Percentiles rank a stretch among this genome's conserved stretches.
Conservation (phyloP, 2,329 filamentous ascomycete species). For the Cadophora luteo-olivacea region DNA sequence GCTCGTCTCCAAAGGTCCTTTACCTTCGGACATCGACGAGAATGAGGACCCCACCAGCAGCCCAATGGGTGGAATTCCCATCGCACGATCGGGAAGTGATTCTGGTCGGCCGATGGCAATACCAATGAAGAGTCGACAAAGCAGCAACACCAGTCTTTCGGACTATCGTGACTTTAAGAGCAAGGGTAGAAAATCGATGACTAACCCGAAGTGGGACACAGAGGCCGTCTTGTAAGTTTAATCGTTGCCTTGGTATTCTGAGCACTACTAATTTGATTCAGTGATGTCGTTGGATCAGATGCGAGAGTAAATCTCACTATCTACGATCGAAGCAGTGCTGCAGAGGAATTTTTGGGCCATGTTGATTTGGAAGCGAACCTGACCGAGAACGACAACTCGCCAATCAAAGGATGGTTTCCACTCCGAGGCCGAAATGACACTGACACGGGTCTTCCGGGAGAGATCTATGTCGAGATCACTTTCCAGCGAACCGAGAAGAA, state of each 20-base stretch:
- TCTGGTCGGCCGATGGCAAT: slow-evolving; percentile 86
- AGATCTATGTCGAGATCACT: slow-evolving; percentile 84
- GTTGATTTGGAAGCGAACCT: slow-evolving; percentile 79
- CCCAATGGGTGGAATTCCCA: slow-evolving; percentile 64
- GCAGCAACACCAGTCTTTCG: slow-evolving; percentile 86
- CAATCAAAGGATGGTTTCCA: slow-evolving; percentile 84
- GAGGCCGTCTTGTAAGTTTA: slow-evolving; percentile 87
- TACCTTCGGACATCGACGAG: slow-evolving; percentile 66
- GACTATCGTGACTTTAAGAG: slow-evolving; percentile 64
- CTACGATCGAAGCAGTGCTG: slow-evolving; percentile 80
- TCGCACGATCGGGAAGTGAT: slow-evolving; percentile 78
- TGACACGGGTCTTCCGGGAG: slow-evolving; percentile 78
- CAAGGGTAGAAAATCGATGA: slow-evolving; percentile 68
- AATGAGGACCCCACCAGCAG: slow-evolving; percentile 61
- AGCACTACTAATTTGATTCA: slow-evolving; percentile 48
- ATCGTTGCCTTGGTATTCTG: background rate
- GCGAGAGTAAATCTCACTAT: slow-evolving; percentile 92
- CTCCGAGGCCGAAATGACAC: slow-evolving; percentile 79
- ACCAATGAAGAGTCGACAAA: slow-evolving; percentile 95
- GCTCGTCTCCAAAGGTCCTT: slow-evolving; percentile 88
- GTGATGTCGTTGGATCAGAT: slow-evolving; percentile 91
- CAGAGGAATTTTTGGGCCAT: slow-evolving; percentile 91
- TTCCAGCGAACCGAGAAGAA: slow-evolving; percentile 90
- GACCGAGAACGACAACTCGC: slow-evolving; percentile 68
- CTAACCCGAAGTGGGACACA: slow-evolving; percentile 93